Conservation (phyloP, 352 stramenopile species). For the Stramenopiles sp. region DNA sequence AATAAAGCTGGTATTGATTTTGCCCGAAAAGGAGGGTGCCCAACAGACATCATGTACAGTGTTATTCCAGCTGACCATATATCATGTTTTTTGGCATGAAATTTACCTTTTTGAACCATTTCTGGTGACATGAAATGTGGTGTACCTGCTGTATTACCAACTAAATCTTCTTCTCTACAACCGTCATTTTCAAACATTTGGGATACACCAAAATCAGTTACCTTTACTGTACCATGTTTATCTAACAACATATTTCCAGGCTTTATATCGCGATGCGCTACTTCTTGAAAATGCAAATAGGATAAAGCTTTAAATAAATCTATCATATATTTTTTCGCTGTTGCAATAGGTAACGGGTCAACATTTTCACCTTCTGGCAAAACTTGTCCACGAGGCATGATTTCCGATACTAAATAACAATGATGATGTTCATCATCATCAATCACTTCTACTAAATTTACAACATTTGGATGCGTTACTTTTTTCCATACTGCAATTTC, state of each 20-base stretch:
- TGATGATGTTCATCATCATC: conserved; percentile 66
- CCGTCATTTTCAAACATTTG: not conserved
- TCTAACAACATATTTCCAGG: conserved; percentile 94
- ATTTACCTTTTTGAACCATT: conserved; percentile 60
- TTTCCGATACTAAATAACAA: conserved; percentile 82
- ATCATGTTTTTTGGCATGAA: conserved; percentile 50
- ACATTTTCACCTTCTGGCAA: conserved; percentile 47
- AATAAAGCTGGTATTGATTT: conserved; percentile 63
- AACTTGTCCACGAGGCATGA: conserved; percentile 71
- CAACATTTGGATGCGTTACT: conserved; percentile 69
- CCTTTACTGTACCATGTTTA: conserved; percentile 86
- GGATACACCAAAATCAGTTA: conserved; percentile 90
- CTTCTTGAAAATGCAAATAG: conserved; percentile 96
- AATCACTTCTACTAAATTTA: conserved; percentile 77
- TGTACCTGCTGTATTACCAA: conserved; percentile 52
- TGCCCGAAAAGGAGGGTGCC: conserved; percentile 59
- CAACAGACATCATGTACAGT: conserved; percentile 62
- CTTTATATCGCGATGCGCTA: conserved; percentile 99
- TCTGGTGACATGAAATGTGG: conserved; percentile 69
- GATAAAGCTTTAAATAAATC: conserved; percentile 58
- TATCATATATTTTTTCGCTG: conserved; percentile 57
- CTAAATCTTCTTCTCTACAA: conserved; percentile 30
- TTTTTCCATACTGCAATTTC: conserved; percentile 91
- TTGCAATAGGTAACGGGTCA: conserved; percentile 35
- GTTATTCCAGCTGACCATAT: conserved; percentile 68